Evolutionary conservation across 2,329 filamentous ascomycete genomes (phyloP), one percentile per base, ranked within the genome.

Genomic region (Phaeophleospora eucalypticola): DNA sequence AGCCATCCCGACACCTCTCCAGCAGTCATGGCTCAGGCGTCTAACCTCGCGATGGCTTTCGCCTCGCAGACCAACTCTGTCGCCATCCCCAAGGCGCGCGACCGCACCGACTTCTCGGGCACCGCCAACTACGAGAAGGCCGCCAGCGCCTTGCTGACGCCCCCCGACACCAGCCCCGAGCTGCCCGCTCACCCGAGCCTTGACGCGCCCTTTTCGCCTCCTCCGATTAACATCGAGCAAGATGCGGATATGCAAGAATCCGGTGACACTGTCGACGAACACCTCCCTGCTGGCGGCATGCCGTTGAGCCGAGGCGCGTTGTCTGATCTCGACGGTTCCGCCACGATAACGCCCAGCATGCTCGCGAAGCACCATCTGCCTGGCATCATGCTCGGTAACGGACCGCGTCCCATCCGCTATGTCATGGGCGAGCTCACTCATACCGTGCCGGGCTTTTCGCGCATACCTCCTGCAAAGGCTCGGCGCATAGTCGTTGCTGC

Each of bases 351-450:
- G 39, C 83, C 89, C 34, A 73, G 77, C 62, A 82, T 96, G 75
- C 78, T 98, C 57, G 89, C 91, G 60, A 93, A 87, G 69, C 82
- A 91, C 67, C 86, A 97, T 67, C 79, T 98, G 49, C 90, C 91
- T 2, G 86, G 87, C 60, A 95, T 97, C 67, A 78, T 98, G 64
- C 78, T 96, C 52, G 83, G 84, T 65, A 86, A 96, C 64, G 93
- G 91, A 18, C 90, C 93, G 41, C 73, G 95, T 68, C 89, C 93
- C 43, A 96, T 98, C 68, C 87, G 91, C 60, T 87, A 96, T 70
- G 85, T 98, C 65, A 95, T 95, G 81, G 88, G 88, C 56, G 91
- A 95, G 70, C 77, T 98, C 62, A 95, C 89, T 32, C 90, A 90
- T 40, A 88, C 87, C 12, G 88, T 98, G 9, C 91, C 93, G 19